Evolutionary conservation across 2,329 filamentous ascomycete species (phyloP), one percentile per base, ranked within the genome.

Genomic region (Nakataea oryzae): DNA sequence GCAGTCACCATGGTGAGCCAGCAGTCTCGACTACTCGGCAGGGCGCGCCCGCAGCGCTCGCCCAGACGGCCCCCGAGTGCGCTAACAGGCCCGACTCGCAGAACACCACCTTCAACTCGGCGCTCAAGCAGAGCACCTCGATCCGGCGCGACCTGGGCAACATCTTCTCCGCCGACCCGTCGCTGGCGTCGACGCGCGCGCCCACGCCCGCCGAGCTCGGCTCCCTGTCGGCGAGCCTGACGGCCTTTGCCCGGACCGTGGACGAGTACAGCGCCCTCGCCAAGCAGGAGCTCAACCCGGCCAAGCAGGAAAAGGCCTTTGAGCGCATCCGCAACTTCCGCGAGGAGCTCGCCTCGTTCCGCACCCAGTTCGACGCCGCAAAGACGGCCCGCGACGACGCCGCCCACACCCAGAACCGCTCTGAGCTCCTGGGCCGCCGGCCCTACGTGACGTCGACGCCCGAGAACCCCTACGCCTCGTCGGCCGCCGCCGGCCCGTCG

Each of bases 211-310:
- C 75, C 58, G 66, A 70, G 59, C 67, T 81, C 73, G 88, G 88
- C 70, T 85, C 90, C 70, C 83, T 92, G 68, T 88, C 88, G 5
- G 88, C 88, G 41, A 89, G 89, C 9, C 68, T 79, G 11, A 76
- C 77, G 0, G 86, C 92, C 64, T 92, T 99, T 74, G 85, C 89
- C 58, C 91, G 95, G 64, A 96, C 91, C 0, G 82, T 99, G 66
- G 93, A 97, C 76, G 93, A 97, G 72, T 99, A 99, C 79, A 86
- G 89, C 70, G 83, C 84, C 62, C 85, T 96, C 32, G 89, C 93
- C 1, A 90, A 90, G 67, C 90, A 93, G 69, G 95, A 99, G 74
- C 85, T 96, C 34, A 93, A 96, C 62, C 84, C 89, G 5, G 88
- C 90, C 64, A 99, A 97, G 76, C 90, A 96, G 68, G 88, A 95